A percentile compares a stretch with the other conserved stretches of the same genome.
phyloP scores from a whole-genome alignment of 331 rosid genomes.

The Acacia pycnantha region DNA sequence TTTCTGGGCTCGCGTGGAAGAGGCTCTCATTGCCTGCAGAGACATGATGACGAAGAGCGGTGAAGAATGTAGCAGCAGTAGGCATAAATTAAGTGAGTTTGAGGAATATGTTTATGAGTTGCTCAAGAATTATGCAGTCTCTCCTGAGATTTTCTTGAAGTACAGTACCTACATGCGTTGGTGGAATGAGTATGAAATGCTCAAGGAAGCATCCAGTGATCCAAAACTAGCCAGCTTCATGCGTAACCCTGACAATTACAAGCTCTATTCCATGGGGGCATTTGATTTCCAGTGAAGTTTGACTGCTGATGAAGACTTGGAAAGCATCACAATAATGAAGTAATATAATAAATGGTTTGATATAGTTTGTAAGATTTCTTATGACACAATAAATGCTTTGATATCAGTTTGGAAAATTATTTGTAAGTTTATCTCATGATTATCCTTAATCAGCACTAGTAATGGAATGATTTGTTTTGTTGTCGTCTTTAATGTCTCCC shows the following conservation, averaged over 20 bases:
- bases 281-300: not conserved
- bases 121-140: slow-evolving; percentile 42
- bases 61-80: not conserved
- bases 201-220: slow-evolving; percentile 1
- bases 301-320: not conserved
- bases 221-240: slow-evolving; percentile 31
- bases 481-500: not conserved
- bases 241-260: not conserved
- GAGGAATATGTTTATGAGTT: slow-evolving; percentile 45
- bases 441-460: not conserved
- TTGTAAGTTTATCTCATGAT: not conserved
- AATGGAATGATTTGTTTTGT: not conserved
- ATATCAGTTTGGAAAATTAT: not conserved
- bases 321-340: not conserved
- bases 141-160: slow-evolving; percentile 60
- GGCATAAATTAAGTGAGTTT: slow-evolving; percentile 28
- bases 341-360: not conserved
- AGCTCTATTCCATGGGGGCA: not conserved
- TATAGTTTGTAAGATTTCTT: not conserved
- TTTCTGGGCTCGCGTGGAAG: slow-evolving; percentile 77
- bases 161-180: slow-evolving; percentile 57
- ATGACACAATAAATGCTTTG: not conserved
- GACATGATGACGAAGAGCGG: slow-evolving; percentile 13
- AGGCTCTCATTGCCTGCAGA: slow-evolving; percentile 41
- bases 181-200: slow-evolving; percentile 50